Evolutionary conservation across 176 grass and related monocot species (phyloP), one percentile per base, ranked within the genome.

Genomic region (Oryza meyeriana): DNA sequence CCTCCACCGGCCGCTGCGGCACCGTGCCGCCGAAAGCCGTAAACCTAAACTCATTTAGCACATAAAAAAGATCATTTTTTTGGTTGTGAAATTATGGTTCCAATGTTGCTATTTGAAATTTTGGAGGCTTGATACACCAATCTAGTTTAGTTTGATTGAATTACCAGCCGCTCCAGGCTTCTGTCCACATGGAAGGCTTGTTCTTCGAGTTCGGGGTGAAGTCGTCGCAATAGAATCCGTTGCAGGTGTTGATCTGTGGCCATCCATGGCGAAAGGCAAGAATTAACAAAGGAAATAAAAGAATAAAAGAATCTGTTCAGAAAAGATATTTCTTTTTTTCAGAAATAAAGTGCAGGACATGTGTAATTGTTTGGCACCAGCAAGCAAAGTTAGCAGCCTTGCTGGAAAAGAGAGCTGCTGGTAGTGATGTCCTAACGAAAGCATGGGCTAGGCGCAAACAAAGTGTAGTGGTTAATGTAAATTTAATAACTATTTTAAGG

Each of bases 171-270:
- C 76, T 99, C 96, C 96, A 99, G 14, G 85, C 87, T 80, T 99
- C 96, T 1, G 96, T 99, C 96, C 96, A 99, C 87, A 99, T 93
- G 29, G 85, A 90, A 3, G 96, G 96, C 87, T 99, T 99, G 83
- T 76, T 80, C 1, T 78, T 70, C 48, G 88, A 76, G 47, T 99
- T 99, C 66, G 96, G 93, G 17, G 58, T 85, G 77, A 99, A 99
- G 80, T 83, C 75, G 76, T 98, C 96, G 52, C 96, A 99, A 87
- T 99, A 99, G 82, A 99, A 99, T 0, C 90, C 96, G 10, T 99
- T 99, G 64, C 96, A 99, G 67, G 96, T 83, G 86, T 99, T 95
- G 62, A 99, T 99, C 96, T 99, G 79, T 20, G 25, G 31, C 9
- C 67, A 35, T 22, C 33, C 20, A 39, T 35, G 20, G 22, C 12